Evolutionary conservation across 1,284 basidiomycete genomes (phyloP), one percentile per base, ranked within the genome.

Genomic region (Heterobasidion parviporum): DNA sequence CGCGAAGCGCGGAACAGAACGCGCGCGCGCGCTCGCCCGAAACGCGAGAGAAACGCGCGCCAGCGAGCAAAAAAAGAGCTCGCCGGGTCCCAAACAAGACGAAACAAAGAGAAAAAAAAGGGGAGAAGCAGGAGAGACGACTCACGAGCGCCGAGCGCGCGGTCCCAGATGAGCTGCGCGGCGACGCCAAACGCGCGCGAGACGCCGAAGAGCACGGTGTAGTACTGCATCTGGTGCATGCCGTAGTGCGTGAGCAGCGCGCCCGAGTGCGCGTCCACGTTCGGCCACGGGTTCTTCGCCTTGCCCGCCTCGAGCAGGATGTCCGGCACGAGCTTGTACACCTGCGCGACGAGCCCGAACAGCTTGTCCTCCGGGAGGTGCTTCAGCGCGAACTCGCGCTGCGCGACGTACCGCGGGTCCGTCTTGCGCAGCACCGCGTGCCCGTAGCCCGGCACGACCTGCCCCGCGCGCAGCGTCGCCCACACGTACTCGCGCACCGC

Each of bases 401-500:
- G 92, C 56, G 96, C 96, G 59, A 85, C 89, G 80, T 98, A 98
- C 60, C 96, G 93, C 57, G 96, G 96, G 78, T 99, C 96, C 48
- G 94, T 95, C 83, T 96, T 96, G 71, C 95, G 83, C 60, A 99
- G 80, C 53, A 99, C 95, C 64, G 96, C 95, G 76, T 98, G 96
- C 54, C 95, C 95, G 68, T 95, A 95, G 54, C 94, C 94, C 53
- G 94, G 94, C 56, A 97, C 89, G 66, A 97, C 94, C 69, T 94
- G 89, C 18, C 94, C 94, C 60, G 77, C 76, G 72, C 94, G 95
- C 66, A 98, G 79, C 45, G 93, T 95, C 36, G 85, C 81, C 94
- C 94, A 96, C 65, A 96, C 88, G 71, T 95, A 95, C 68, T 96
- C 86, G 72, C 86, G 88, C 65, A 98, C 89, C 52, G 88, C 84